Percentiles rank a stretch among this genome's conserved stretches.
phyloP scores from a whole-genome alignment of 1,284 basidiomycete species.

The Athelia psychrophila region DNA sequence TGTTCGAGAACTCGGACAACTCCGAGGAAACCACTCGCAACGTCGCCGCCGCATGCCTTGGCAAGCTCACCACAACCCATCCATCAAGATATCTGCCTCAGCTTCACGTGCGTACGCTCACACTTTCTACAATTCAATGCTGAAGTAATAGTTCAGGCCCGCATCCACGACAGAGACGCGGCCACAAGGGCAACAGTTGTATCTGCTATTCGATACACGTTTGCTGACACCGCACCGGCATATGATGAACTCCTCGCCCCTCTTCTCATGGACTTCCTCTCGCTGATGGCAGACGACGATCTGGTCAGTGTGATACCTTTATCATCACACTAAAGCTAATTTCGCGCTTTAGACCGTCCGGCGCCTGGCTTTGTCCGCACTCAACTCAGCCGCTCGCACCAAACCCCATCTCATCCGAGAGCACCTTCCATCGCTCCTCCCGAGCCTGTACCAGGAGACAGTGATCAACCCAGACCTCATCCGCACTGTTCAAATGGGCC shows the following conservation, averaged over 20 bases:
- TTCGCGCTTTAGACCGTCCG: conserved; percentile 67
- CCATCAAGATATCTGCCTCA: conserved; percentile 88
- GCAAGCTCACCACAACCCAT: conserved; percentile 90
- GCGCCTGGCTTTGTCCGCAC: conserved; percentile 79
- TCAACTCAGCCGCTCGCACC: conserved; percentile 94
- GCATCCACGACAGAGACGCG: conserved; percentile 66
- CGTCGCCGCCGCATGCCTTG: conserved; percentile 94
- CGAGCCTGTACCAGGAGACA: conserved; percentile 86
- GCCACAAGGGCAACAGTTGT: conserved; percentile 87
- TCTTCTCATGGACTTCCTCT: conserved; percentile 87
- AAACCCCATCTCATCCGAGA: conserved; percentile 91
- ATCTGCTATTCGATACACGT: conserved; percentile 93
- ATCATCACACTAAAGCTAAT: conserved; percentile 6
- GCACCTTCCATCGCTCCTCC: conserved; percentile 75
- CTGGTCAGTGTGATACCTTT: conserved; percentile 46
- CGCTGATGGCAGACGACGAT: conserved; percentile 82
- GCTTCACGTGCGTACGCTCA: conserved; percentile 64
- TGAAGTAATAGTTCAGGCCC: conserved; percentile 39
- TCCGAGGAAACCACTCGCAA: conserved; percentile 92
- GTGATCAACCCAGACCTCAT: conserved; percentile 80
- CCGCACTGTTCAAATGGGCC: conserved; percentile 95
- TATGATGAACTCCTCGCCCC: conserved; percentile 90
- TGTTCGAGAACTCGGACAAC: conserved; percentile 83
- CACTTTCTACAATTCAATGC: conserved; percentile 1
- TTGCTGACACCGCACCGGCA: conserved; percentile 80